Base-by-base conservation (phyloP, 441 rosid species). In the Breynia disticha region DNA sequence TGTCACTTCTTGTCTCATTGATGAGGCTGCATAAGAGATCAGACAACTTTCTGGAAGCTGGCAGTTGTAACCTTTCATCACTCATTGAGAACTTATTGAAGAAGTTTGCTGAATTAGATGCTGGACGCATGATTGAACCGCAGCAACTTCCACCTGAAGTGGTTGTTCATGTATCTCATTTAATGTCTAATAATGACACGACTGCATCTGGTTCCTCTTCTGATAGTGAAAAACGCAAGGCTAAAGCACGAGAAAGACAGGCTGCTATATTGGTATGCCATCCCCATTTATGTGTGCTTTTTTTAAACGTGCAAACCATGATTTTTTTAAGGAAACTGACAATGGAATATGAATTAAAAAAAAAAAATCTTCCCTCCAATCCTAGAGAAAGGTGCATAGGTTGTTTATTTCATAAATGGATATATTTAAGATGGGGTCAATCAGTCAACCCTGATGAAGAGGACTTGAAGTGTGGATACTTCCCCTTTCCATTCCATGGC, bases 231-330 rank as follows among this genome's bases (percentile, higher is more conserved):
- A 81, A 66, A 68, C 94, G 82, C 71, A 90, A 87, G 81, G 95
- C 90, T 14, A 85, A 76, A 76, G 97, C 96, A 56, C 86, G 91
- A 46, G 88, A 90, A 72, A 82, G 86, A 68, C 97, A 94, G 77
- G 99, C 96, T 65, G 95, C 95, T 49, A 66, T 90, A 57, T 44
- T 90, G 97, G 99, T 94, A 65, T 58, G 48, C 47, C 46, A 42
- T 43, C 54, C n/a, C n/a, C n/a, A n/a, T n/a, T n/a, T n/a, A n/a
- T n/a, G n/a, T 1, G 35, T 28, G 35, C 8, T 5, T 28, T 28
- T 28, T 28, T 3, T 28, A 28, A 4, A 9, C 4, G 1, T 28
- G 35, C 4, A 9, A 5, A 28, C 35, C 35, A 28, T 5, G 8
- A 28, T 28, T 28, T 28, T 24, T 3, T 28, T 28, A 28, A 28